Evolutionary conservation across 1,284 basidiomycete genomes (phyloP).

Genomic region (Fomes fomentarius): DNA sequence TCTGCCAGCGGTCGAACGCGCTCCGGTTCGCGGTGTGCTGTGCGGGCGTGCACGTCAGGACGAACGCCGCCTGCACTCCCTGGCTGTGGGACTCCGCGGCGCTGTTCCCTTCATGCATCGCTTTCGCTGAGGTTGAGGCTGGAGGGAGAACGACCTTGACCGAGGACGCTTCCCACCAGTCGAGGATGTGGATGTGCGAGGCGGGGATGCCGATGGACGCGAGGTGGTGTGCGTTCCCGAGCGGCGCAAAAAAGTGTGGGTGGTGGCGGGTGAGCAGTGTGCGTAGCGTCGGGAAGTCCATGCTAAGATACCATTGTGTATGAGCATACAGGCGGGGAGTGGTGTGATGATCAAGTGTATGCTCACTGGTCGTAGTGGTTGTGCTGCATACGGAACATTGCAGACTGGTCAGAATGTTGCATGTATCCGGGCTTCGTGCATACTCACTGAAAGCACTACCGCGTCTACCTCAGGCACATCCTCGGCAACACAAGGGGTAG

Average conservation of each 20-base stretch:
- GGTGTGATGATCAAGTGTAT: neutral
- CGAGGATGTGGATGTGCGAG: constrained; percentile 56
- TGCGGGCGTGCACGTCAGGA: constrained; percentile 43
- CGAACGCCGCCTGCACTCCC: constrained; percentile 13
- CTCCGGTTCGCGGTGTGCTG: constrained; percentile 55
- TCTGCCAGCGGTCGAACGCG: constrained; percentile 51
- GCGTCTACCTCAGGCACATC: constrained; percentile 69
- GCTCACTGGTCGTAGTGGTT: constrained; percentile 74
- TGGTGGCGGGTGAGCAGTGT: constrained; percentile 37
- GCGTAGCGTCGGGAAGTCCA: constrained; percentile 49
- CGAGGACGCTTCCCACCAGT: constrained; percentile 66
- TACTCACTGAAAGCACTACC: constrained; percentile 58
- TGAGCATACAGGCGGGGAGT: no score
- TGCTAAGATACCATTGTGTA: no score
- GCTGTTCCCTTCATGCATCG: no score
- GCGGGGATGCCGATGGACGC: no score
- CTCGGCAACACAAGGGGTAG: constrained; percentile 57
- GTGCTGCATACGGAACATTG: constrained; percentile 41
- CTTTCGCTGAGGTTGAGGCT: neutral
- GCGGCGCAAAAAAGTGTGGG: constrained; percentile 65
- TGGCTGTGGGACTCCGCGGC: neutral
- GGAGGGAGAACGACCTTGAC: constrained; percentile 13
- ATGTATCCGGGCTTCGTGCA: constrained; percentile 7
- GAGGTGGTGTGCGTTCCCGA: constrained; percentile 54
- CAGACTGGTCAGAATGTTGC: neutral